Evolutionary conservation across 257 asterid species (phyloP).

Genomic region (Rubia yunnanensis): DNA sequence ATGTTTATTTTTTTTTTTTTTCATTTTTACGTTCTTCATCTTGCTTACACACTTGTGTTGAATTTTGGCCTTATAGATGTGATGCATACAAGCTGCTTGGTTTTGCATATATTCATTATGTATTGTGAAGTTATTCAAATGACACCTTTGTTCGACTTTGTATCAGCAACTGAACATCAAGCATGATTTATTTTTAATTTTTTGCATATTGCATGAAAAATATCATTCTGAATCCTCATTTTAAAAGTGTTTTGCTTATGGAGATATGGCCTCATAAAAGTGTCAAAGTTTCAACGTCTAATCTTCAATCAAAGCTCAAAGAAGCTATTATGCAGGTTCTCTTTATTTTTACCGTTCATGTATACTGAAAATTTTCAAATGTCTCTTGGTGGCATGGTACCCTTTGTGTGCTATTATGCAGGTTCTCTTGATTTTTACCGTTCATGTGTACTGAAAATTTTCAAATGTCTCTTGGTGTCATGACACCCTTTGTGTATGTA

Average conservation of each 20-base stretch:
- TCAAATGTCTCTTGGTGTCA: neutral
- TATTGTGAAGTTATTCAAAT: conserved; percentile 4
- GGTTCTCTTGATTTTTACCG: conserved; percentile 34
- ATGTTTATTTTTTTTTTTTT: neutral
- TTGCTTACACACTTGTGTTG: conserved; percentile 3
- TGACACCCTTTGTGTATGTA: neutral
- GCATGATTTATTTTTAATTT: neutral
- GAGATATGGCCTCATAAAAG: conserved; percentile 99
- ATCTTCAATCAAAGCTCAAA: conserved; percentile 71
- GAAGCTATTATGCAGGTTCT: conserved; percentile 82
- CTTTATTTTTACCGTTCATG: conserved; percentile 5
- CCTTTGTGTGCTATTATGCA: conserved; percentile 47
- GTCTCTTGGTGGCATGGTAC: neutral
- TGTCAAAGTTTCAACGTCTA: conserved; percentile 83
- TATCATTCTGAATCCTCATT: neutral
- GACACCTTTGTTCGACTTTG: neutral
- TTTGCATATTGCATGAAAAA: neutral
- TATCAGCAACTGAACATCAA: neutral
- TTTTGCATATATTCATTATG: conserved; percentile 70
- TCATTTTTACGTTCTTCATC: neutral
- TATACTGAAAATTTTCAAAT: neutral
- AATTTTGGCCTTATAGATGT: conserved; percentile 41
- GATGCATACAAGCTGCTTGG: conserved; percentile 69
- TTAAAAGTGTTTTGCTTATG: conserved; percentile 13
- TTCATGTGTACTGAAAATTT: neutral